Base-by-base conservation (phyloP, 805 yeast species). In the Cyberlindnera xishuangbannaensis region DNA sequence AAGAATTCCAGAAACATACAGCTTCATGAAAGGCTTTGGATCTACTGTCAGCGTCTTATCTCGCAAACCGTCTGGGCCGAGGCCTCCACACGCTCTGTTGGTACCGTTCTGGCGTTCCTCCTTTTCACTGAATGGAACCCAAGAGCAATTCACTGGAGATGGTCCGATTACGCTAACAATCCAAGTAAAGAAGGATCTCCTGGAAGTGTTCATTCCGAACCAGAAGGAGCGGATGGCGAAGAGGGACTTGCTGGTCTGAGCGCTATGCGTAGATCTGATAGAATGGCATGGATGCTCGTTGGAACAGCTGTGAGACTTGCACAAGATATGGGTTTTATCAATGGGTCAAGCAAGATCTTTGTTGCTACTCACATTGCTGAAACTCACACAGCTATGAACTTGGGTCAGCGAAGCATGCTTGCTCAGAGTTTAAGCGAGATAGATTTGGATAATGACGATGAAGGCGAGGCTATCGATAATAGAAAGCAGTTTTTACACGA, bases 91-190 rank as follows among this genome's bases (percentile, higher is more conserved):
- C 63, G 95, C 42, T 80, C 92, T 0, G 73, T 87, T 4, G 96
- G 95, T 1, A 85, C 96, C 0, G 78, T 87, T 6, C 68, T 83
- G 40, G 88, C 96, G 1, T 84, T 88, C 51, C 58, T 88, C 31
- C 62, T 88, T 13, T 80, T 85, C 47, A 83, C 95, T 0, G 97
- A 90, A 56, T 88, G 97, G 97, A 86, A 87, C 47, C 96, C 96
- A 4, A 64, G 95, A 34, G 95, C 95, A 4, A 86, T 87, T 40
- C 96, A 87, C 56, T 81, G 87, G 80, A 62, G 86, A 44, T 76
- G 90, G 83, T 61, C 77, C 1, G 95, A 88, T 58, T 83, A 85
- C 58, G 95, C 90, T 47, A 58, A 62, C 31, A 17, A 18, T 19
- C 34, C 39, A 25, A 20, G 17, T 12, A 31, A 25, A n/a, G 28